Evolutionary conservation across 257 asterid species (phyloP), one percentile per base, ranked within the genome.

Genomic region (Gentiana macrophylla): DNA sequence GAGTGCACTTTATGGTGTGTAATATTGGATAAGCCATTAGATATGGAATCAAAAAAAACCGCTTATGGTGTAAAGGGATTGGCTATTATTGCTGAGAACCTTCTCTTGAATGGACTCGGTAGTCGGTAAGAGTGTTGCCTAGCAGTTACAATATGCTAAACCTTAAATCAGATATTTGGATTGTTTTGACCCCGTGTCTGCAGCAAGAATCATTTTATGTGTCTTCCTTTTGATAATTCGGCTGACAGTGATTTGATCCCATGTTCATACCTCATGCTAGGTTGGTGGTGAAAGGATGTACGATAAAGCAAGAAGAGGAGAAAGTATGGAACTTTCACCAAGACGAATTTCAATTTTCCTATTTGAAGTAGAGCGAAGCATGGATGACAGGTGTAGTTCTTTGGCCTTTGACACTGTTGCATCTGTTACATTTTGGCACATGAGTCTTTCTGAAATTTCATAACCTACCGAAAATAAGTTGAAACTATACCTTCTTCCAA

Each of bases 251-350:
- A 41, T 10, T 10, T 41, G 8, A 41, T 41, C 46, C 43, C 50
- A 33, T 51, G 38, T 62, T 67, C 12, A 35, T 36, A 55, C 55
- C 62, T 53, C 62, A 38, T 74, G 60, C 53, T 69, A 91, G 98
- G 95, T 91, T 56, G 94, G 97, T 12, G 98, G 98, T 64, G 95
- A 84, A 72, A 83, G 84, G 80, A 78, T 91, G 98, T 91, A 91
- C 50, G 95, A 91, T 35, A 91, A 87, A 76, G 98, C 98, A 62
- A 81, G 98, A 74, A 88, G 80, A 77, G 98, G 98, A 61, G 98
- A 91, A 76, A 84, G 77, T 76, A 72, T 87, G 32, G 95, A 91
- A 74, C 97, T 91, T 65, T 69, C 98, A 38, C 98, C 98, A 2
- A 81, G 98, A 59, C 78, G 86, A 55, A 79, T 91, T 59, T 81